A percentile compares a stretch with the other conserved stretches of the same genome.
phyloP scores from a whole-genome alignment of 2,329 filamentous ascomycete species.

The Fusarium nisikadoi region DNA sequence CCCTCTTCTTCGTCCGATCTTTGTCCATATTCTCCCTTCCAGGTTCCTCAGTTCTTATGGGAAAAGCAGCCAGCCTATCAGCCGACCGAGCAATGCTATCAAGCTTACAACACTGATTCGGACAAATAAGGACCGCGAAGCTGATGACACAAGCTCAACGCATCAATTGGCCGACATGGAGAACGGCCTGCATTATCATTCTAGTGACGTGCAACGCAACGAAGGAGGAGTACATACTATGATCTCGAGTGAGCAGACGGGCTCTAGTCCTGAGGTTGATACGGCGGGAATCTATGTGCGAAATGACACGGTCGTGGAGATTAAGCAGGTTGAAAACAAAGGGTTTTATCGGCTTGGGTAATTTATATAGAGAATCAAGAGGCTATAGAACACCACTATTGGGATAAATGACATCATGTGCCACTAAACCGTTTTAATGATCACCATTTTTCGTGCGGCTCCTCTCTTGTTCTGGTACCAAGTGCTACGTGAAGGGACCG shows the following conservation, averaged over 20 bases:
- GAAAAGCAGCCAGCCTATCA: constrained; percentile 28
- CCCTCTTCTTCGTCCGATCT: constrained; percentile 35
- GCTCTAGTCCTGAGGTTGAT: neutral
- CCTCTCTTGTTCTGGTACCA: neutral
- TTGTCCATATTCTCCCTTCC: constrained; percentile 24
- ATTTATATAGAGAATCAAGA: neutral
- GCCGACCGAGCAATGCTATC: constrained; percentile 26
- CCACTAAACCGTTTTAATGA: neutral
- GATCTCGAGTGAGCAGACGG: constrained; percentile 14
- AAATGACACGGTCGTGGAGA: constrained; percentile 28
- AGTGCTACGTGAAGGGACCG: neutral
- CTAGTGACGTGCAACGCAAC: neutral
- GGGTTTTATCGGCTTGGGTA: neutral
- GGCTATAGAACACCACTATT: neutral
- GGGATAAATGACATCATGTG: neutral
- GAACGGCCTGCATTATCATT: neutral
- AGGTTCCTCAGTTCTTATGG: constrained; percentile 30
- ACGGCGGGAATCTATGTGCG: constrained; percentile 11
- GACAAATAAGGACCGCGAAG: constrained; percentile 4
- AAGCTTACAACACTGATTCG: constrained; percentile 12
- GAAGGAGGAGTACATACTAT: constrained; percentile 18
- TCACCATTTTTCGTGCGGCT: neutral
- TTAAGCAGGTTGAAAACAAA: neutral
- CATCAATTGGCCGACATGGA: constrained; percentile 30
- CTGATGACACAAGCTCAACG: constrained; percentile 32